Base-by-base conservation (phyloP, 2,329 filamentous ascomycete genomes). In the Aspergillus chevalieri region DNA sequence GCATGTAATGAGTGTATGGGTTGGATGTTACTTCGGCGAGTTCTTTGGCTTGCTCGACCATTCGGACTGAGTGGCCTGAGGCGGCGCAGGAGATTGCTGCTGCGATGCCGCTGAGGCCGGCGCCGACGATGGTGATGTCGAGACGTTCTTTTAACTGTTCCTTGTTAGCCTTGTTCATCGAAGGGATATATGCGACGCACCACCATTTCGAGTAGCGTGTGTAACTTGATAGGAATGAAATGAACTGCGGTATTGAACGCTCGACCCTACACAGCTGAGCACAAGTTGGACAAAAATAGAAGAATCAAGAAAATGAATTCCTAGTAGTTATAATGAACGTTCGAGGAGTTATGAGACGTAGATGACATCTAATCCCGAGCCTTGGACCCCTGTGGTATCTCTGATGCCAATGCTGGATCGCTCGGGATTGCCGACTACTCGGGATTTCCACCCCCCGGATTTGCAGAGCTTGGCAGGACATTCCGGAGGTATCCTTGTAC, bases 41-140 rank as follows among this genome's bases (percentile, higher is more conserved):
- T 26, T 64, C 60, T 22, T 56, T 56, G 9, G 64, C 64, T 50
- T 63, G 61, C 48, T 67, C 65, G 39, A 67, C 51, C 1, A 67
- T 58, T 17, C 55, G 21, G 5, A 67, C 63, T 1, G 47, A 50
- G 49, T 67, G 64, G 3, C 64, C 64, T 0, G 55, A 48, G 2
- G 55, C 50, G 1, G 60, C 57, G 38, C 58, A 52, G 14, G 60
- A 63, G 38, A 66, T 63, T 6, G 65, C 65, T 1, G 62, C 57
- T 10, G 59, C 63, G 17, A 67, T 58, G 19, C 65, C 65, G 43
- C 58, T 59, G 10, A 67, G 58, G 15, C 65, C 65, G 8, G 65
- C 65, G 39, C 64, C 65, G 39, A 65, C 61, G 14, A 66, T 55
- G 3, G 64, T 50, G 9, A 67, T 59, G 38, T 52, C 47, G 6